These are phyloP conservation scores for Coemansia guatemalensis DNA, from an alignment of 192 early-diverging fungal genomes.

Conservation along the genomic window DNA sequence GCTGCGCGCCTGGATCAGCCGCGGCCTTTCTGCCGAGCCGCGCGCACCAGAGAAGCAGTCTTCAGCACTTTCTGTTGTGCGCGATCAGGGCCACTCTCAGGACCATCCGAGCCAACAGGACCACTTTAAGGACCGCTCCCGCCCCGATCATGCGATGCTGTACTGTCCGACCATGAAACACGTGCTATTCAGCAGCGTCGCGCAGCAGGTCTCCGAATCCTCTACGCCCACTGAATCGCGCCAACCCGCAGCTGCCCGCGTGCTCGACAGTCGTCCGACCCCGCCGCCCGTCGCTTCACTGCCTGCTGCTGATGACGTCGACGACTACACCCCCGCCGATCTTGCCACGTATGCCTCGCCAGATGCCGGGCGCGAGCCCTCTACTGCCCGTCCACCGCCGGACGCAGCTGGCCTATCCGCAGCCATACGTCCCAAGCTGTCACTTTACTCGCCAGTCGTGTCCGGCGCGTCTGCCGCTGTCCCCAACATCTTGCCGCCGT, in stretches of 20 bases:
- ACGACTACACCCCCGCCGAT: slow-evolving; percentile 6
- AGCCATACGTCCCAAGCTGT: slow-evolving; percentile 34
- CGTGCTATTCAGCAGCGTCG: slow-evolving; percentile 37
- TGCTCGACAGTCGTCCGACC: slow-evolving; percentile 10
- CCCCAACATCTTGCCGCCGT: slow-evolving; percentile 35
- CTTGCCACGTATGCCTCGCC: background rate
- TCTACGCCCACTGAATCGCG: background rate
- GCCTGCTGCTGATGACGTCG: slow-evolving; percentile 21
- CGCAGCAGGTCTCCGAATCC: slow-evolving; percentile 5
- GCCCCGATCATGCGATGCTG: slow-evolving; percentile 44
- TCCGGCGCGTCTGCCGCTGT: background rate
- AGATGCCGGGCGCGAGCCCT: background rate
- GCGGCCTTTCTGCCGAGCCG: slow-evolving; percentile 12
- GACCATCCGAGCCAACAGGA: background rate
- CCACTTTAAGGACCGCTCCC: background rate
- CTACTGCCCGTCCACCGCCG: background rate
- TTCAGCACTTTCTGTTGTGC: slow-evolving; percentile 31
- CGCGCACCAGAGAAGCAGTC: background rate
- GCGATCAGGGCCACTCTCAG: background rate
- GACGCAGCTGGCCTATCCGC: background rate
- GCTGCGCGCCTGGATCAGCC: slow-evolving; percentile 46
- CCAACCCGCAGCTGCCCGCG: slow-evolving; percentile 18
- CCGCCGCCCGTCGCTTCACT: background rate
- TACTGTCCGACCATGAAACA: slow-evolving; percentile 52
- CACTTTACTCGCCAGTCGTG: slow-evolving; percentile 48